These are phyloP conservation scores for Musa schizocarpa DNA, from an alignment of 176 grass and related monocot species.

Conservation along the genomic window DNA sequence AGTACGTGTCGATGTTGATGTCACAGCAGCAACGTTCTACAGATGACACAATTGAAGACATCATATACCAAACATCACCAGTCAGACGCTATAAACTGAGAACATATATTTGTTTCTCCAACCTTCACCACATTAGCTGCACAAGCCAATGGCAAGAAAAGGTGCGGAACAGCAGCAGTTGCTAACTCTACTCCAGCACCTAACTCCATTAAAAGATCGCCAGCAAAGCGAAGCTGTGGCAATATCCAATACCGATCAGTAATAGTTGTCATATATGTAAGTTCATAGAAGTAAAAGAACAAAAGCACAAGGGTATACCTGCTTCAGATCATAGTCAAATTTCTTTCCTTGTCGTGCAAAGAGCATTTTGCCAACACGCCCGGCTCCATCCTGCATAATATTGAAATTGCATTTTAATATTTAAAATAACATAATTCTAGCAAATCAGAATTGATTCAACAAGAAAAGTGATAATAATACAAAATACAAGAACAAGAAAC, in stretches of 20 bases:
- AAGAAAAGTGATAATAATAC: not conserved
- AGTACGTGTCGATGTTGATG: conserved; percentile 89
- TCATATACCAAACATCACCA: not conserved
- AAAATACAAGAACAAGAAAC: not conserved
- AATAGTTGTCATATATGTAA: not conserved
- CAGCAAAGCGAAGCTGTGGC: conserved; percentile 70
- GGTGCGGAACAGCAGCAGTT: conserved; percentile 78
- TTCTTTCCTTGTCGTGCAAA: conserved; percentile 99
- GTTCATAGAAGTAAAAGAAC: not conserved
- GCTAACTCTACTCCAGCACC: conserved; percentile 95
- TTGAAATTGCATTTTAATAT: not conserved
- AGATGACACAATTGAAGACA: not conserved
- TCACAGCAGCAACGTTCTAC: conserved; percentile 87
- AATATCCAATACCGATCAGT: conserved; percentile 21
- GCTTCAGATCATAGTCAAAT: conserved; percentile 98
- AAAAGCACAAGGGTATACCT: conserved; percentile 36
- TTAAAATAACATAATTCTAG: not conserved
- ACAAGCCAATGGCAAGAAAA: conserved; percentile 97
- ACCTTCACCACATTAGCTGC: conserved; percentile 97
- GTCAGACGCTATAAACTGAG: not conserved
- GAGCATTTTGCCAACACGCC: conserved; percentile 85
- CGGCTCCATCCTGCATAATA: conserved; percentile 78
- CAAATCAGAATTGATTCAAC: not conserved
- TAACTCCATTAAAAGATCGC: conserved; percentile 92
- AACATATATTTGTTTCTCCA: not conserved